A percentile compares a stretch with the other conserved stretches of the same genome.
These are phyloP conservation scores for Cryptococcus hybrid DNA, from an alignment of 1,284 basidiomycete genomes.

Conservation along the genomic window DNA sequence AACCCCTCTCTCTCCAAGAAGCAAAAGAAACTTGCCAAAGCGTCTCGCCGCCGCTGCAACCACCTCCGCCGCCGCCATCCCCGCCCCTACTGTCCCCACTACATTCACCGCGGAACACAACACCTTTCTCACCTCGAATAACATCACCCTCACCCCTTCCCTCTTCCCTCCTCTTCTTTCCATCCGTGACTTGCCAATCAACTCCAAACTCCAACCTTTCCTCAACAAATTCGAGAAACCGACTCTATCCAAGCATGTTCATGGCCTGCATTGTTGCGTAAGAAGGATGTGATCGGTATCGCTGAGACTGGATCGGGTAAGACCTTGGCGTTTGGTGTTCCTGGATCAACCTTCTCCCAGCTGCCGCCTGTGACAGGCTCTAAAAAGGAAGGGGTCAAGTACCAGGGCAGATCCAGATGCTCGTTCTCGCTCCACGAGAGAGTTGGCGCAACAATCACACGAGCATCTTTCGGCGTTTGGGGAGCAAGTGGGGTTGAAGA, in stretches of 20 bases:
- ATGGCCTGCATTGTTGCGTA: slow-evolving; percentile 84
- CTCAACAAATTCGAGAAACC: slow-evolving; percentile 78
- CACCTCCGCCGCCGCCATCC: slow-evolving; percentile 23
- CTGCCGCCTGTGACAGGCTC: neutral
- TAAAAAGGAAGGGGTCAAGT: slow-evolving; percentile 37
- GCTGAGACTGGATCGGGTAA: slow-evolving; percentile 98
- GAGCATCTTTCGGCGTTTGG: slow-evolving; percentile 77
- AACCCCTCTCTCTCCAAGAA: slow-evolving; percentile 33
- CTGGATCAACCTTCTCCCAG: slow-evolving; percentile 59
- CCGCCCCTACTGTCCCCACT: slow-evolving; percentile 18
- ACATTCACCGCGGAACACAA: slow-evolving; percentile 54
- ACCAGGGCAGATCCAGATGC: slow-evolving; percentile 61
- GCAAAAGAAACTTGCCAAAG: slow-evolving; percentile 45
- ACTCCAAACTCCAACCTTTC: slow-evolving; percentile 61
- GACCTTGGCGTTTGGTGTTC: slow-evolving; percentile 94
- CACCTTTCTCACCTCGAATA: slow-evolving; percentile 68
- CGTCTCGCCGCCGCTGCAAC: slow-evolving; percentile 20
- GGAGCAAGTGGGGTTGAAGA: slow-evolving; percentile 69
- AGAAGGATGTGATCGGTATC: slow-evolving; percentile 89
- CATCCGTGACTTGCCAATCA: slow-evolving; percentile 69
- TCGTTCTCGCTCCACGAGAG: slow-evolving; percentile 92
- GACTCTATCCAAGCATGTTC: slow-evolving; percentile 83
- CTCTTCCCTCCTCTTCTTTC: slow-evolving; percentile 68
- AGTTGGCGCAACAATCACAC: slow-evolving; percentile 92
- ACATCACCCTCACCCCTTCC: slow-evolving; percentile 65